Conservation (phyloP, 306 rosid species). For the Lathyrus sativus region DNA sequence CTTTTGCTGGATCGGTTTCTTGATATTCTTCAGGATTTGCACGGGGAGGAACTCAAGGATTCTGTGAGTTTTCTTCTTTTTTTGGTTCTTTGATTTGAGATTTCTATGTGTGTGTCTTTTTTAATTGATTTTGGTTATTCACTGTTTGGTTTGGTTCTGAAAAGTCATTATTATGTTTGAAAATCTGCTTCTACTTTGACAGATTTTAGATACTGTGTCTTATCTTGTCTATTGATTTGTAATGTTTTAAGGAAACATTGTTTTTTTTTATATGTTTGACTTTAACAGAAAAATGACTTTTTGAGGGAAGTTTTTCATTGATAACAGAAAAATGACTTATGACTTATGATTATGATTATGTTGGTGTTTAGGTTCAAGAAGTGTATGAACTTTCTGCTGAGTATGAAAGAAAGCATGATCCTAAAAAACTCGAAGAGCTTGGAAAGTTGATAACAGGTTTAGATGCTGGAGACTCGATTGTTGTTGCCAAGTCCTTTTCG, state of each 20-base stretch:
- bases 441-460: slow-evolving; percentile 83
- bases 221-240: slow-evolving; percentile 19
- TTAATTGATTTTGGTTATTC: slow-evolving; percentile 20
- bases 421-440: slow-evolving; percentile 81
- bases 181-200: slow-evolving; percentile 15
- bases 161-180: slow-evolving; percentile 7
- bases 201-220: slow-evolving; percentile 29
- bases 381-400: slow-evolving; percentile 96
- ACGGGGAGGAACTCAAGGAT: slow-evolving; percentile 92
- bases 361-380: slow-evolving; percentile 74
- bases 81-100: not conserved
- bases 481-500: slow-evolving; percentile 84
- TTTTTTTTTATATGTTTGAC: slow-evolving; percentile 29
- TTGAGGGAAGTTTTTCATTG: not conserved
- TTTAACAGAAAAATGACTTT: slow-evolving; percentile 1
- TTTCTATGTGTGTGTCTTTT: slow-evolving; percentile 12
- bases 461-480: slow-evolving; percentile 96
- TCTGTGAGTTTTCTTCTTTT: slow-evolving; percentile 58
- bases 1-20: slow-evolving; percentile 91
- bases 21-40: slow-evolving; percentile 97
- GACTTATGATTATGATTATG: not conserved
- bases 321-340: not conserved
- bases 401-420: slow-evolving; percentile 87
- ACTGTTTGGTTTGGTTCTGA: slow-evolving; percentile 4
- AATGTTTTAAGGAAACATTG: slow-evolving; percentile 16